Evolutionary conservation across 164 flowering plant species (phyloP).

Genomic region (Protea cynaroides): DNA sequence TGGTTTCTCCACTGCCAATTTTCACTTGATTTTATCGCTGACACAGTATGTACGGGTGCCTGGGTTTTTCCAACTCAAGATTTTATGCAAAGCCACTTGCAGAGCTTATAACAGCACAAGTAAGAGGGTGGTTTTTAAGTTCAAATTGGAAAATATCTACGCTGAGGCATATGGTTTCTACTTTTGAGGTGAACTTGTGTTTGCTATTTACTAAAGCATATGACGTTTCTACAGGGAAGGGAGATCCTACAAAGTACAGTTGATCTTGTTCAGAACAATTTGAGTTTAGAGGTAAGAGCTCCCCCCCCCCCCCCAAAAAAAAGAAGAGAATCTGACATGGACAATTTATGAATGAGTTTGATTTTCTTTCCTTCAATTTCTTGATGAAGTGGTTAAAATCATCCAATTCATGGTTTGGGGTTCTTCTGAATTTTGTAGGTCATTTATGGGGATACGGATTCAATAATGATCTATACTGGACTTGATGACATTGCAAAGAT

Average conservation of each 20-base stretch:
- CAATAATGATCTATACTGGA: slow-evolving; percentile 92
- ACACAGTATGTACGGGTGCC: slow-evolving; percentile 97
- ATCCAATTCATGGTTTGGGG: no score
- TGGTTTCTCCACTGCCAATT: not conserved
- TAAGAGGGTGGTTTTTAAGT: slow-evolving; percentile 21
- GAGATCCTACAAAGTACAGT: slow-evolving; percentile 96
- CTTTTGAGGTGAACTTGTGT: not conserved
- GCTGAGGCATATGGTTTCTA: not conserved
- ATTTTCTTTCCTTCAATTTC: not conserved
- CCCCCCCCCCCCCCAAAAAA: not conserved
- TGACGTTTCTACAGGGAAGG: slow-evolving; percentile 64
- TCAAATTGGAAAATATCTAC: not conserved
- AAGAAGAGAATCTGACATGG: no score
- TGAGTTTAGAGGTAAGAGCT: slow-evolving; percentile 70
- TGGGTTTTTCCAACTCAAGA: slow-evolving; percentile 96
- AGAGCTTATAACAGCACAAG: slow-evolving; percentile 89
- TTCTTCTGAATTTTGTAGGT: slow-evolving; percentile 48
- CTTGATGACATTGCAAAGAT: slow-evolving; percentile 82
- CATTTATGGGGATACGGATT: slow-evolving; percentile 97
- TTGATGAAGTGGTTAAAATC: not conserved
- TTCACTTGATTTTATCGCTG: slow-evolving; percentile 3
- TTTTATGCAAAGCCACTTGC: slow-evolving; percentile 99
- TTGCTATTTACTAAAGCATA: not conserved
- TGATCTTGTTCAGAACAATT: slow-evolving; percentile 84
- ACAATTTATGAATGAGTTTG: not conserved